Percentiles rank a stretch among this genome's conserved stretches.
Conservation (phyloP, 352 stramenopile species). For the Globisporangium paroecandrum region DNA sequence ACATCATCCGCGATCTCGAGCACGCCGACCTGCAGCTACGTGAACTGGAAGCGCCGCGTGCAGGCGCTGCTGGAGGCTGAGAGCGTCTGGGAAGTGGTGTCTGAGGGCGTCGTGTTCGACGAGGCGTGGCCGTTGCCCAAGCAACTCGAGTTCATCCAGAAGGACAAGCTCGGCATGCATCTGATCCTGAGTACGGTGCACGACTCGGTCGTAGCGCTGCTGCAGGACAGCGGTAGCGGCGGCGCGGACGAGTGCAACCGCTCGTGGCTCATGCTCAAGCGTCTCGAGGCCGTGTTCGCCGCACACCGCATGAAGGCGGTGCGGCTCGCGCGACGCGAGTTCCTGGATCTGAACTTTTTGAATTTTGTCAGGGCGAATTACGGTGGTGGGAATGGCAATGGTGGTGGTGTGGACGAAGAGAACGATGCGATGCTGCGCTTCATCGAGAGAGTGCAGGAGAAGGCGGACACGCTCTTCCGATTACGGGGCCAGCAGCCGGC, state of each 20-base stretch:
- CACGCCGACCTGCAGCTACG: background rate
- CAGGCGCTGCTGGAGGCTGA: conserved; percentile 15
- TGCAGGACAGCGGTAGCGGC: background rate
- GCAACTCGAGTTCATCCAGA: conserved; percentile 16
- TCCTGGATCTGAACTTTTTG: conserved; percentile 6
- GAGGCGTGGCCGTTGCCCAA: conserved; percentile 14
- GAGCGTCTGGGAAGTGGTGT: conserved; percentile 15
- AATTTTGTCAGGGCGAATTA: background rate
- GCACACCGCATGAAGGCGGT: conserved; percentile 9
- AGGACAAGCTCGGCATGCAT: conserved; percentile 15
- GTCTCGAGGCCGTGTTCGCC: conserved; percentile 1
- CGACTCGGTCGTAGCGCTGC: conserved; percentile 5
- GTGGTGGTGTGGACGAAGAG: background rate
- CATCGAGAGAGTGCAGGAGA: conserved; percentile 3
- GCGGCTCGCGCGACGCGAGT: conserved; percentile 6
- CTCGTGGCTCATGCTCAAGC: conserved; percentile 14
- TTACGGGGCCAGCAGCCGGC: background rate
- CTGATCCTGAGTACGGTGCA: conserved; percentile 5
- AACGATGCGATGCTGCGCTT: conserved; percentile 10
- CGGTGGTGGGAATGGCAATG: background rate
- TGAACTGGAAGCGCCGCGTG: conserved; percentile 11
- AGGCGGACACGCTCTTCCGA: conserved; percentile 5
- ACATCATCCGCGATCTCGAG: too few species aligned
- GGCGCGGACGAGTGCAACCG: conserved; percentile 4
- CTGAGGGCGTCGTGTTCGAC: conserved; percentile 12